These are phyloP conservation scores for Physaria fendleri DNA, from an alignment of 345 rosid species.

Conservation along the genomic window DNA sequence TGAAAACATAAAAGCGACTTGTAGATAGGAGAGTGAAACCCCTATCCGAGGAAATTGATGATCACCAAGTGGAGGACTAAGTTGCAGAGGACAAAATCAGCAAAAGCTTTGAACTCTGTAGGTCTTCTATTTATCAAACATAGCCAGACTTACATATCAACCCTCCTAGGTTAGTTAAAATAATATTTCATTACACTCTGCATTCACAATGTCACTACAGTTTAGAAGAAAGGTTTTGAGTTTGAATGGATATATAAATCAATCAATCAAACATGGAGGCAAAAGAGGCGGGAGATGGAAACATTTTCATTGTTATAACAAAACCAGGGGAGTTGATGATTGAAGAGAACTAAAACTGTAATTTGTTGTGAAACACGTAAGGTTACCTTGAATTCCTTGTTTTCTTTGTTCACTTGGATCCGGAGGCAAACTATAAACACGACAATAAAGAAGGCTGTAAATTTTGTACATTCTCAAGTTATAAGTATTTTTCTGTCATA, in stretches of 20 bases:
- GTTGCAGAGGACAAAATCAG: slow-evolving; percentile 76
- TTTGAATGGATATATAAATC: not conserved
- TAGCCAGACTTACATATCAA: not conserved
- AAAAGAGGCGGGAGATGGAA: not conserved
- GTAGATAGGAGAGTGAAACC: slow-evolving; percentile 9
- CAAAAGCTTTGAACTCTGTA: slow-evolving; percentile 64
- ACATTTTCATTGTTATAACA: not conserved
- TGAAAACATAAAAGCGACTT: slow-evolving; percentile 3
- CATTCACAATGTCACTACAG: not conserved
- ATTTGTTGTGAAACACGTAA: not conserved
- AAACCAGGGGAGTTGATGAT: not conserved
- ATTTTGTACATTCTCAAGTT: not conserved
- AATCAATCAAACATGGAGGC: not conserved
- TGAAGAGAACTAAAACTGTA: not conserved
- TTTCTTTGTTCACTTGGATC: slow-evolving; percentile 92
- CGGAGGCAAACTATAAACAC: slow-evolving; percentile 86
- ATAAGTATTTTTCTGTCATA: not conserved
- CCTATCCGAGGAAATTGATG: slow-evolving; percentile 55
- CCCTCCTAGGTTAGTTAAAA: not conserved
- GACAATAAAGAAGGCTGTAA: not conserved
- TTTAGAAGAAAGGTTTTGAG: not conserved
- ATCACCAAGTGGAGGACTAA: slow-evolving; percentile 74
- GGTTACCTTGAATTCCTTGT: slow-evolving; percentile 79
- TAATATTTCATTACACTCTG: not conserved
- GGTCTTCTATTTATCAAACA: not conserved